A percentile compares a stretch with the other conserved stretches of the same genome.
phyloP scores from a whole-genome alignment of 2,329 filamentous ascomycete species.

The Neofusicoccum laricinum region DNA sequence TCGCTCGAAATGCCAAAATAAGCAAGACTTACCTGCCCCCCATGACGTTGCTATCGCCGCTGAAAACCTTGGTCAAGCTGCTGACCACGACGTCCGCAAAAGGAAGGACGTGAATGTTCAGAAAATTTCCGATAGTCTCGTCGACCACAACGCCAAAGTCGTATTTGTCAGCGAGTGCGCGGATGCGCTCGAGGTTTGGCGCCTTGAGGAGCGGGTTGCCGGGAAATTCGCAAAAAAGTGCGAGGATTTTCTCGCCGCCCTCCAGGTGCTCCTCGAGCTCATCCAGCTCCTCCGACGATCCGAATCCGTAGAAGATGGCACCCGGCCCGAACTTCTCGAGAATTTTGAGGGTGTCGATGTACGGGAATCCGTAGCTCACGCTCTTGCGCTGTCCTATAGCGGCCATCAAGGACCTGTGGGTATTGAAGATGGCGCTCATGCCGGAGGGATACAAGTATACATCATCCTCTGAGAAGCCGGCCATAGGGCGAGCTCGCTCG shows the following conservation, averaged over 20 bases:
- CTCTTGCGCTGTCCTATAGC: constrained; percentile 67
- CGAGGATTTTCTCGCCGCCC: constrained; percentile 72
- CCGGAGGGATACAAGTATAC: constrained; percentile 86
- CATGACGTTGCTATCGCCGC: constrained; percentile 97
- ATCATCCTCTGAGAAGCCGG: constrained; percentile 75
- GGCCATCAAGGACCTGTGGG: constrained; percentile 70
- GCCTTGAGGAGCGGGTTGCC: constrained; percentile 85
- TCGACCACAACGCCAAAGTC: constrained; percentile 90
- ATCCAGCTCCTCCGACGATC: constrained; percentile 73
- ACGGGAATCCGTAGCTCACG: constrained; percentile 91
- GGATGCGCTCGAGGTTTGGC: constrained; percentile 81
- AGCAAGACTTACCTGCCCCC: constrained; percentile 62
- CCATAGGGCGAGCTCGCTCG: constrained; percentile 43
- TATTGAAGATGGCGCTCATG: constrained; percentile 93
- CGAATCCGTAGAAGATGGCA: constrained; percentile 82
- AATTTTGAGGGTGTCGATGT: constrained; percentile 94
- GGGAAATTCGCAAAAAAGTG: constrained; percentile 91
- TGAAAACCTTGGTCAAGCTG: constrained; percentile 95
- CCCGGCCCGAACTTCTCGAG: constrained; percentile 92
- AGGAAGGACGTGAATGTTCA: constrained; percentile 90
- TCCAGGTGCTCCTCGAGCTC: constrained; percentile 72
- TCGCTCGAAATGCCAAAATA: neutral
- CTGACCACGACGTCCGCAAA: constrained; percentile 90
- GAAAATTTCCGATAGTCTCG: constrained; percentile 94
- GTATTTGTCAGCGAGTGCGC: constrained; percentile 73